Evolutionary conservation across 768 basidiomycete species (phyloP).

Genomic region (Tricholoma sp.): DNA sequence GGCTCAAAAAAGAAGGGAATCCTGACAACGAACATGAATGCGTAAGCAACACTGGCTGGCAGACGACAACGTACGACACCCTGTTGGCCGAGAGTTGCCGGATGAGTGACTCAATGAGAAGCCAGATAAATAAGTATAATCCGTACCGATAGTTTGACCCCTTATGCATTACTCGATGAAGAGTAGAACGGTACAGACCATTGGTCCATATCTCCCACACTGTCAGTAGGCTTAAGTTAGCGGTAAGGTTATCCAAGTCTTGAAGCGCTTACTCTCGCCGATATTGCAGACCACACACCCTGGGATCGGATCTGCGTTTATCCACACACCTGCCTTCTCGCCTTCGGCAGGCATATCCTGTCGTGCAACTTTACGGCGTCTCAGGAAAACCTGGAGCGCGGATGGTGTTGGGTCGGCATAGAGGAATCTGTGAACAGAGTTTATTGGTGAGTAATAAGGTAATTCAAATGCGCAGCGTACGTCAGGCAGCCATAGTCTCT

Average conservation of each 20-base stretch:
- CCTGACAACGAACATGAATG: constrained; percentile 28
- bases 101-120: background rate
- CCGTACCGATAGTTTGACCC: constrained; percentile 62
- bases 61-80: constrained; percentile 55
- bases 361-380: constrained; percentile 29
- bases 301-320: constrained; percentile 78
- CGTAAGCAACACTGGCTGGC: background rate
- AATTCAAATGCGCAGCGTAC: constrained; percentile 31
- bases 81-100: constrained; percentile 27
- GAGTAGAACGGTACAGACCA: constrained; percentile 78
- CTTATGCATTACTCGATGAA: constrained; percentile 85
- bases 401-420: constrained; percentile 74
- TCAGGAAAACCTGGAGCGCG: constrained; percentile 79
- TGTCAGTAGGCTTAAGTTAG: constrained; percentile 17
- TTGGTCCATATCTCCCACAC: constrained; percentile 94
- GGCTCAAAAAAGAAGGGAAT: constrained; percentile 96
- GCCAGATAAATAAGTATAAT: constrained; percentile 12
- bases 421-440: constrained; percentile 57
- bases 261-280: constrained; percentile 69
- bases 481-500: constrained; percentile 92
- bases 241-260: background rate
- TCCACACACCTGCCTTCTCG: constrained; percentile 64
- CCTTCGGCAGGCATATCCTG: constrained; percentile 44
- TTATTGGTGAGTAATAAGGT: background rate
- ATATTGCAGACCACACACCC: constrained; percentile 89